Percentiles rank a stretch among this genome's conserved stretches.
Evolutionary conservation across 2,329 filamentous ascomycete genomes (phyloP).

Genomic region (Penicillium polonicum): DNA sequence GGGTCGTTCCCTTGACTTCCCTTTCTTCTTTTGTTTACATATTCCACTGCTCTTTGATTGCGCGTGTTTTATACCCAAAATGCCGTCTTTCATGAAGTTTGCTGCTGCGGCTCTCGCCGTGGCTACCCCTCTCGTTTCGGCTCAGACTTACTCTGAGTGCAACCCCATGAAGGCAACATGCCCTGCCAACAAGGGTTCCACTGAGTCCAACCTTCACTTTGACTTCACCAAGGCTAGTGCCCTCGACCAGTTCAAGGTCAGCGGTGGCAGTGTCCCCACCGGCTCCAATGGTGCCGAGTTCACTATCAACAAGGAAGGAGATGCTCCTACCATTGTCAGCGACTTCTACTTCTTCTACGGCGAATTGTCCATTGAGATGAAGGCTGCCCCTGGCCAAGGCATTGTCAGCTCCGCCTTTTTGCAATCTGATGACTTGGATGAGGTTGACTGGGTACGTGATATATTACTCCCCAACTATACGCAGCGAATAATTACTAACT

Average conservation of each 20-base stretch:
- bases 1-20: not conserved
- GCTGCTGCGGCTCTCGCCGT: conserved; percentile 33
- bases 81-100: conserved; percentile 35
- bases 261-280: conserved; percentile 65
- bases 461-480: not conserved
- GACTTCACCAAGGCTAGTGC: conserved; percentile 53
- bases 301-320: conserved; percentile 71
- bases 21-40: conserved; percentile 1
- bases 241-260: conserved; percentile 63
- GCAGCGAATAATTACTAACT: conserved; percentile 54
- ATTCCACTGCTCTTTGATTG: not conserved
- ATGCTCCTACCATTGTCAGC: conserved; percentile 81
- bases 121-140: conserved; percentile 41
- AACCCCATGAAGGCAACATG: conserved; percentile 63
- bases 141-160: conserved; percentile 75
- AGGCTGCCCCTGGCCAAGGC: conserved; percentile 80
- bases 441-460: conserved; percentile 95
- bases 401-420: conserved; percentile 92
- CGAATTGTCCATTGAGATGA: conserved; percentile 78
- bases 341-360: conserved; percentile 99
- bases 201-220: conserved; percentile 36
- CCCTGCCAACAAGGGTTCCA: conserved; percentile 68
- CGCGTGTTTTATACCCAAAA: conserved; percentile 14
- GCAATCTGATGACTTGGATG: conserved; percentile 89
- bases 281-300: conserved; percentile 73